Evolutionary conservation across 306 rosid genomes (phyloP), one percentile per base, ranked within the genome.

Genomic region (Crotalaria pallida): DNA sequence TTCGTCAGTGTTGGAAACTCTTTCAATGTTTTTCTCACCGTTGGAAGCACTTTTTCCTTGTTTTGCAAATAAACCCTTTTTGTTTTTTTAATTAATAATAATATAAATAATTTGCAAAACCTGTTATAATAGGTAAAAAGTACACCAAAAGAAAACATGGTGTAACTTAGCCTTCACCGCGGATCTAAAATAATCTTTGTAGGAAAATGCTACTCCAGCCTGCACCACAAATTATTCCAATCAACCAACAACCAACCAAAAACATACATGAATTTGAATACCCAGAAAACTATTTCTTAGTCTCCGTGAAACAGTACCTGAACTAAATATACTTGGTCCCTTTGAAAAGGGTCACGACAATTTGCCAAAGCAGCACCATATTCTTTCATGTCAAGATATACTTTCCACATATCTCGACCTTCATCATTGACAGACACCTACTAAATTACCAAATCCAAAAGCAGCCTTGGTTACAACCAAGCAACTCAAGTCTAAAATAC

Each of bases 341-440:
- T 85, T 75, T 90, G 96, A 72, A 88, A 84, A 68, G 97, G 84
- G 64, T 93, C 96, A 11, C 92, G 96, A 31, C 97, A 93, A 84
- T 90, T 87, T 67, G 92, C 92, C 66, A 93, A 82, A 76, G 98
- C 86, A 71, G 94, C 96, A 58, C 92, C 88, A 71, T 88, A 93
- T 68, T 90, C 98, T 52, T 85, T 87, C 98, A 93, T 87, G 88
- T 93, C 92, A 80, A 93, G 83, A 81, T 90, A 88, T 68, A 93
- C 96, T 85, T 93, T 90, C 97, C 98, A 93, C 98, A 93, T 93
- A 80, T 85, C 98, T 71, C 76, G 84, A 66, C 98, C 96, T 83
- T 93, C 97, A 74, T 93, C 98, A 71, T 88, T 90, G 76, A 93
- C 81, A 68, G 97, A 90, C 72, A 93, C 97, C 98, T 93, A 56